A percentile compares a stretch with the other conserved stretches of the same genome.
phyloP scores from a whole-genome alignment of 768 basidiomycete species.

The Suillus sp. region DNA sequence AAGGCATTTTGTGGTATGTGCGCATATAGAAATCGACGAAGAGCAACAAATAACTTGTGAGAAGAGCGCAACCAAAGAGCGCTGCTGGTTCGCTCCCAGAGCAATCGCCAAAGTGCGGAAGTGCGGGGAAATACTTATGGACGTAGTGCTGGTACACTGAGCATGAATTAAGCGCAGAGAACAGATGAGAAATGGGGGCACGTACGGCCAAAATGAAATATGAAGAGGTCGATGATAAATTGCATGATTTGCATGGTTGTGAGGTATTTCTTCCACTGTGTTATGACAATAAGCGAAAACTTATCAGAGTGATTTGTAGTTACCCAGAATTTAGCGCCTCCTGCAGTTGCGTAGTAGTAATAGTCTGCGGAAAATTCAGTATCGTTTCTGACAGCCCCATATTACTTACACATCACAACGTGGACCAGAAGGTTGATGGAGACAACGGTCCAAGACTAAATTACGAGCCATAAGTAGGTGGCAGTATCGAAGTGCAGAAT shows the following conservation, averaged over 20 bases:
- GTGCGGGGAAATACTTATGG: conserved; percentile 27
- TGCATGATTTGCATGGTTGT: conserved; percentile 31
- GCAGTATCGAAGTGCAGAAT: background rate
- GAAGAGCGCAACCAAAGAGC: conserved; percentile 19
- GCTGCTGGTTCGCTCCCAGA: conserved; percentile 24
- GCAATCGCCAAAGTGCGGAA: conserved; percentile 31
- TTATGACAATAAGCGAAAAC: background rate
- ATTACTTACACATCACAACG: conserved; percentile 88
- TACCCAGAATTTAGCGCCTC: conserved; percentile 38
- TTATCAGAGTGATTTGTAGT: conserved; percentile 3
- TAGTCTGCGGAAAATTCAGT: conserved; percentile 61
- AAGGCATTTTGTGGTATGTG: conserved; percentile 17
- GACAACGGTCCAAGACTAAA: conserved; percentile 90
- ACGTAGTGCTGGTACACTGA: conserved; percentile 30
- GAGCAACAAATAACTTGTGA: conserved; percentile 26
- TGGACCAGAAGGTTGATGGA: conserved; percentile 87
- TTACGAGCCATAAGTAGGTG: conserved; percentile 5
- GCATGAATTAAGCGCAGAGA: background rate
- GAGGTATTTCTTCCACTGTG: conserved; percentile 31
- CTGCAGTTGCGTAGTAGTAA: conserved; percentile 96
- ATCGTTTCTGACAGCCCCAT: background rate
- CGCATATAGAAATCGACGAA: conserved; percentile 29
- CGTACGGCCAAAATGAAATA: conserved; percentile 29
- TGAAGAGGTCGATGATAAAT: conserved; percentile 25
- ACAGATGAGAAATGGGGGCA: conserved; percentile 3